Percentiles rank a stretch among this genome's conserved stretches.
These are phyloP conservation scores for Pleurotus platypus DNA, from an alignment of 768 basidiomycete genomes.

Conservation along the genomic window DNA sequence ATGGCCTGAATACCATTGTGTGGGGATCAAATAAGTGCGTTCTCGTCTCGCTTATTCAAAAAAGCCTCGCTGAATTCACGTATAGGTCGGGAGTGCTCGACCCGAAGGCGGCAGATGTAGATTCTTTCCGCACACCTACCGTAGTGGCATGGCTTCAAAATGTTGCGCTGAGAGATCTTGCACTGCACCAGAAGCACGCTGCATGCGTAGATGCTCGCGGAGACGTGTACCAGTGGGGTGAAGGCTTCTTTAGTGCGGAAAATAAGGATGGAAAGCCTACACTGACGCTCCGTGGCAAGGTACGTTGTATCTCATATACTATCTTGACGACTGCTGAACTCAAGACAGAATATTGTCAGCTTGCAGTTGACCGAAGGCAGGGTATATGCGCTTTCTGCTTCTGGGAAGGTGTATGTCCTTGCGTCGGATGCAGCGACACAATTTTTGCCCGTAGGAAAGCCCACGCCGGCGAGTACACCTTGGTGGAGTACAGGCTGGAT, in stretches of 20 bases:
- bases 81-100: conserved; percentile 44
- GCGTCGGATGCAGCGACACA: conserved; percentile 49
- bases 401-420: conserved; percentile 73
- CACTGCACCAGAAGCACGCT: conserved; percentile 60
- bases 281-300: conserved; percentile 64
- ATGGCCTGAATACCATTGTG: conserved; percentile 43
- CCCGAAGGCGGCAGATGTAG: conserved; percentile 32
- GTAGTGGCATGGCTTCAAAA: conserved; percentile 58
- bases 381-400: conserved; percentile 76
- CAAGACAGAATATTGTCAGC: conserved; percentile 59
- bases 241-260: conserved; percentile 46
- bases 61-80: neutral
- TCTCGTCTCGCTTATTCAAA: neutral
- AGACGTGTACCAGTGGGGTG: conserved; percentile 84
- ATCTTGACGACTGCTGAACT: neutral
- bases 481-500: conserved; percentile 67
- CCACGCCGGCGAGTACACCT: conserved; percentile 39
- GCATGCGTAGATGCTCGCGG: conserved; percentile 78
- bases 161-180: conserved; percentile 71
- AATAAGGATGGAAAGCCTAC: conserved; percentile 32
- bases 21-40: conserved; percentile 78
- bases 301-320: conserved; percentile 19
- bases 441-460: conserved; percentile 28
- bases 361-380: conserved; percentile 57
- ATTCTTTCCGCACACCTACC: conserved; percentile 45